phyloP scores from a whole-genome alignment of 805 yeast genomes.

The Candida caryicola region DNA sequence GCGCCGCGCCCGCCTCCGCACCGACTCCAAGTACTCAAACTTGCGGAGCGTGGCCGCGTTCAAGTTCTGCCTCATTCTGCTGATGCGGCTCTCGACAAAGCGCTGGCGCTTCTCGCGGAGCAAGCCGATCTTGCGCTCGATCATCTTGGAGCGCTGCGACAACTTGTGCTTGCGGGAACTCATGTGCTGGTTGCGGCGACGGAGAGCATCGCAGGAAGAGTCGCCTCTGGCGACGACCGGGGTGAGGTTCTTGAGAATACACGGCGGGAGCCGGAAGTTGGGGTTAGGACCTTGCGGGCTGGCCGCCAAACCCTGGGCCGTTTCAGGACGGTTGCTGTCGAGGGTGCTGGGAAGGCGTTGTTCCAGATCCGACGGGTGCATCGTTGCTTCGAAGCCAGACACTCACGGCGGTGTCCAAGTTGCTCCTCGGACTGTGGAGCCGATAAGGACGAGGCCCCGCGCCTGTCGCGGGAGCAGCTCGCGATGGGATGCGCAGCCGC shows the following conservation, averaged over 20 bases:
- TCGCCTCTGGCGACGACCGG: conserved; percentile 6
- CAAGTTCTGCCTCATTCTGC: conserved; percentile 1
- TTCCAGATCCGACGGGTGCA: too few relatives aligned
- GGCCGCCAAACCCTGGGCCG: too few relatives aligned
- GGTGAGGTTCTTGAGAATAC: conserved; percentile 9
- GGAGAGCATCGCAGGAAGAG: neutral
- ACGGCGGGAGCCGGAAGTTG: conserved; percentile 9
- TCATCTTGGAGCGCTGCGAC: neutral
- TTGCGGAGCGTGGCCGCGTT: conserved; percentile 4
- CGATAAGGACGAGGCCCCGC: too few relatives aligned
- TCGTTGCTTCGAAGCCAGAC: too few relatives aligned
- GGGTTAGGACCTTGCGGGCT: too few relatives aligned
- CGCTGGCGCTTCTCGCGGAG: conserved; percentile 2
- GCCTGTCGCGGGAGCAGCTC: too few relatives aligned
- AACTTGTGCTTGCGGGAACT: neutral
- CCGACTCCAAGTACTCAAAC: conserved; percentile 3
- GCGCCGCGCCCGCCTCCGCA: conserved; percentile 3
- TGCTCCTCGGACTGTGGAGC: too few relatives aligned
- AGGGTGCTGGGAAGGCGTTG: too few relatives aligned
- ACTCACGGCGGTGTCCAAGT: too few relatives aligned
- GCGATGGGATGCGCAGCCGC: too few relatives aligned
- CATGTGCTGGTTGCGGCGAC: neutral
- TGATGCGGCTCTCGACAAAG: conserved; percentile 1
- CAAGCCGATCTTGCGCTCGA: neutral
- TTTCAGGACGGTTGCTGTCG: too few relatives aligned